Conservation (phyloP, 2,329 filamentous ascomycete species). For the Esteya vermicola region DNA sequence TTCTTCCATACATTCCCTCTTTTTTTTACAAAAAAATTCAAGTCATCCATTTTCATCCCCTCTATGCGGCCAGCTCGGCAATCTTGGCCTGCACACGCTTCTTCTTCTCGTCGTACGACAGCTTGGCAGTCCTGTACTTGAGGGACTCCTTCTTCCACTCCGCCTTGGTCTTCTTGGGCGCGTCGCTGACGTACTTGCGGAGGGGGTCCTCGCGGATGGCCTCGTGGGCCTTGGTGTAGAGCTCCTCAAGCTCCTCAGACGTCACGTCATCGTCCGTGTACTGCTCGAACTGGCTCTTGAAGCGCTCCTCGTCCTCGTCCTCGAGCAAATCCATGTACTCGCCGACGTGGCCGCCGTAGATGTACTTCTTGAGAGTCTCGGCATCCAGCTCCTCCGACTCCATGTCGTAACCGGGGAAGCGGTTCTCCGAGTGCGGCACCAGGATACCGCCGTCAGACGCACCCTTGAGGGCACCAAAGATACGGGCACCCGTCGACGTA, state of each 20-base stretch:
- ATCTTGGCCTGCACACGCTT: slow-evolving; percentile 84
- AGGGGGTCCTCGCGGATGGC: slow-evolving; percentile 95
- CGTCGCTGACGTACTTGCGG: slow-evolving; percentile 71
- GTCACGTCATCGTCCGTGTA: slow-evolving; percentile 97
- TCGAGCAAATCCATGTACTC: slow-evolving; percentile 99
- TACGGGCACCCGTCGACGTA: slow-evolving; percentile 94
- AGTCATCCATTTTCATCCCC: slow-evolving; percentile 7
- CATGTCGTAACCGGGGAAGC: slow-evolving; percentile 97
- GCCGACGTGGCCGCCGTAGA: slow-evolving; percentile 93
- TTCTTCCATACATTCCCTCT: no score
- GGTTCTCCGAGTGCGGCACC: slow-evolving; percentile 97
- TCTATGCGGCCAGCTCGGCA: slow-evolving; percentile 54
- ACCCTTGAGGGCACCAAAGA: slow-evolving; percentile 99
- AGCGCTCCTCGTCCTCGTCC: slow-evolving; percentile 99
- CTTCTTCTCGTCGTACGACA: slow-evolving; percentile 70
- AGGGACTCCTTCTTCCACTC: slow-evolving; percentile 91
- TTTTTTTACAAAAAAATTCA: slow-evolving; percentile 13
- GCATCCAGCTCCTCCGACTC: slow-evolving; percentile 96
- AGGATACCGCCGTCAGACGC: slow-evolving; percentile 95
- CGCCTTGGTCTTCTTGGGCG: slow-evolving; percentile 89
- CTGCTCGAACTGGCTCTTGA: slow-evolving; percentile 94
- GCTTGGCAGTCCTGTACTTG: slow-evolving; percentile 71
- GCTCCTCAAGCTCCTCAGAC: slow-evolving; percentile 91
- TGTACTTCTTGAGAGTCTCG: slow-evolving; percentile 97
- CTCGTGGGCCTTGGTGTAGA: slow-evolving; percentile 90